phyloP scores from a whole-genome alignment of 208 protist genomes.

The Giardia muris region DNA sequence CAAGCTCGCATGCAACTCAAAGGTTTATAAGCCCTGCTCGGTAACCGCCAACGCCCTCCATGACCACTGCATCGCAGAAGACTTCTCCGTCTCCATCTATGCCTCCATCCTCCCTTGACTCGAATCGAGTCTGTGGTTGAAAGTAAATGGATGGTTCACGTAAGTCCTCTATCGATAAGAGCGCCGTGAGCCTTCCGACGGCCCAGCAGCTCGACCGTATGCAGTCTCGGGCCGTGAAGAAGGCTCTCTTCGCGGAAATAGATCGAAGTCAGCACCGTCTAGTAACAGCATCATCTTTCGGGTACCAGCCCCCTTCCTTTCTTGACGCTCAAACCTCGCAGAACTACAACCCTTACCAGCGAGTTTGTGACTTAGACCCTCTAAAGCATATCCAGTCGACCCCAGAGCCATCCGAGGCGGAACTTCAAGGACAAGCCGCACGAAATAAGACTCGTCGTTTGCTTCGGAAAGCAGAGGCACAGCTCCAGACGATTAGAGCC shows the following conservation, averaged over 20 bases:
- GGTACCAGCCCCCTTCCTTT: neutral
- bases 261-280: neutral
- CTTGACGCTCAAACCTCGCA: neutral
- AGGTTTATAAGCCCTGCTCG: neutral
- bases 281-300: neutral
- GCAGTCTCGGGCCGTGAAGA: neutral
- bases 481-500: neutral
- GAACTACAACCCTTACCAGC: neutral
- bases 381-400: neutral
- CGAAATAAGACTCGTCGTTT: neutral
- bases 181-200: too few relatives aligned
- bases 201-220: neutral
- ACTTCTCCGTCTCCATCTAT: neutral
- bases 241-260: neutral
- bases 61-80: neutral
- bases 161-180: too few relatives aligned
- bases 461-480: neutral
- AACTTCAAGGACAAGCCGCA: neutral
- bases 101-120: too few relatives aligned
- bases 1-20: neutral
- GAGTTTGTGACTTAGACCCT: neutral
- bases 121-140: too few relatives aligned
- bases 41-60: neutral
- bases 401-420: neutral
- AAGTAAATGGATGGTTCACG: too few relatives aligned